A percentile compares a stretch with the other conserved stretches of the same genome.
Conservation (phyloP, 495 filamentous ascomycete species). For the Physcia stellaris region DNA sequence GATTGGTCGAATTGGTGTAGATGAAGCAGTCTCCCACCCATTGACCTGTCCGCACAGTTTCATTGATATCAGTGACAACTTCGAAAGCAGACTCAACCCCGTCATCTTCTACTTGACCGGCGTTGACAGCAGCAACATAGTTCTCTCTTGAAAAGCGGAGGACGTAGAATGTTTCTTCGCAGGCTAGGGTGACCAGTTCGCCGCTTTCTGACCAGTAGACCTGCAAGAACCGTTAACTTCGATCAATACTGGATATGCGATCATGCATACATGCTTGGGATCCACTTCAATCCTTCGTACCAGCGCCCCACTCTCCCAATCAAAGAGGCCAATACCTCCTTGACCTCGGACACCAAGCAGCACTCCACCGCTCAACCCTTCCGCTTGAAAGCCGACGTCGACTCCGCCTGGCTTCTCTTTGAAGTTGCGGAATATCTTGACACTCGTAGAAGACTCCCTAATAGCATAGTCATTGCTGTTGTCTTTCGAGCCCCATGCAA, state of each 20-base stretch:
- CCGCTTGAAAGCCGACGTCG: slow-evolving; percentile 91
- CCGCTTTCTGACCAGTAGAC: slow-evolving; percentile 97
- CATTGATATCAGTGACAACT: slow-evolving; percentile 85
- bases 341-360: slow-evolving; percentile 92
- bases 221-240: too few relatives aligned
- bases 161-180: slow-evolving; percentile 92
- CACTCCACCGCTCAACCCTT: slow-evolving; percentile 79
- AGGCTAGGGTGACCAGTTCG: slow-evolving; percentile 83
- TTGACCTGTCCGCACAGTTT: slow-evolving; percentile 85
- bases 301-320: slow-evolving; percentile 82
- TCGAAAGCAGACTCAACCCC: slow-evolving; percentile 97
- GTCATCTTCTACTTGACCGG: slow-evolving; percentile 79
- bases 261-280: slow-evolving; percentile 49
- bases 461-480: slow-evolving; percentile 99
- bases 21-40: slow-evolving; percentile 99
- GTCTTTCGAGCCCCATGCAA: slow-evolving; percentile 94
- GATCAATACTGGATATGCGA: slow-evolving; percentile 1
- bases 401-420: slow-evolving; percentile 80
- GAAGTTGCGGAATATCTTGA: slow-evolving; percentile 97
- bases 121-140: slow-evolving; percentile 67
- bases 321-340: slow-evolving; percentile 88
- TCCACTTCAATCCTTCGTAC: slow-evolving; percentile 94
- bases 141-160: slow-evolving; percentile 79
- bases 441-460: slow-evolving; percentile 78
- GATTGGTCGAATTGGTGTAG: slow-evolving; percentile 94